Conservation (phyloP, 2,329 filamentous ascomycete genomes). For the Nothophaeocryptopus gaeumannii region DNA sequence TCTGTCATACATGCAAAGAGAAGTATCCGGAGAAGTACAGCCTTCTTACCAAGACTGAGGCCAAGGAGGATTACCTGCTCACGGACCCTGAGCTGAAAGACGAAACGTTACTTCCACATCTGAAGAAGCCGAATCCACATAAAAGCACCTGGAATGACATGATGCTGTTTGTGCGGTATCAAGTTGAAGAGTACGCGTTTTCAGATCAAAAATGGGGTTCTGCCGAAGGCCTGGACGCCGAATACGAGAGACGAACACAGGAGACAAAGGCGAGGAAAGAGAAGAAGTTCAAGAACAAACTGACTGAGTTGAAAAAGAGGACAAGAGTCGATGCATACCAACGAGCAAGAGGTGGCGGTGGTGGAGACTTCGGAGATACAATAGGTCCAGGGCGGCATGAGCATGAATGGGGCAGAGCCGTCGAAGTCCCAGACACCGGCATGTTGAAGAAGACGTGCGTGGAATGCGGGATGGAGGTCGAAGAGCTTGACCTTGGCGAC, state of each 20-base stretch:
- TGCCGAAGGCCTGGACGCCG: conserved; percentile 76
- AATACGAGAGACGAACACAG: conserved; percentile 75
- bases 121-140: conserved; percentile 89
- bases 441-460: conserved; percentile 73
- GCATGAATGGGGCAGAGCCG: conserved; percentile 73
- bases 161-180: conserved; percentile 92
- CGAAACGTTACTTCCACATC: conserved; percentile 76
- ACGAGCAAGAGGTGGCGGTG: conserved; percentile 58
- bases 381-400: conserved; percentile 71
- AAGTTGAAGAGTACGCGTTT: conserved; percentile 93
- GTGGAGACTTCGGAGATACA: conserved; percentile 69
- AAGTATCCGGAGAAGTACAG: conserved; percentile 89
- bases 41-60: conserved; percentile 93
- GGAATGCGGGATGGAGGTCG: conserved; percentile 66
- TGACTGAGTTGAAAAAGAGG: conserved; percentile 87
- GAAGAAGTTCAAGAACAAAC: conserved; percentile 83
- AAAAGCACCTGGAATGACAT: conserved; percentile 97
- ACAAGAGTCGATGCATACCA: conserved; percentile 89
- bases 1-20: conserved; percentile 86
- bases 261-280: conserved; percentile 86
- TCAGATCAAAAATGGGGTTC: conserved; percentile 83
- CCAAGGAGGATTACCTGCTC: conserved; percentile 87
- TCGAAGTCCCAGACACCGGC: conserved; percentile 62
- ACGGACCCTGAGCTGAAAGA: conserved; percentile 95
- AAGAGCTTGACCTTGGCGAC: conserved; percentile 57